Evolutionary conservation across 257 asterid species (phyloP), one percentile per base, ranked within the genome.

Genomic region (Thymus mandschuricus): DNA sequence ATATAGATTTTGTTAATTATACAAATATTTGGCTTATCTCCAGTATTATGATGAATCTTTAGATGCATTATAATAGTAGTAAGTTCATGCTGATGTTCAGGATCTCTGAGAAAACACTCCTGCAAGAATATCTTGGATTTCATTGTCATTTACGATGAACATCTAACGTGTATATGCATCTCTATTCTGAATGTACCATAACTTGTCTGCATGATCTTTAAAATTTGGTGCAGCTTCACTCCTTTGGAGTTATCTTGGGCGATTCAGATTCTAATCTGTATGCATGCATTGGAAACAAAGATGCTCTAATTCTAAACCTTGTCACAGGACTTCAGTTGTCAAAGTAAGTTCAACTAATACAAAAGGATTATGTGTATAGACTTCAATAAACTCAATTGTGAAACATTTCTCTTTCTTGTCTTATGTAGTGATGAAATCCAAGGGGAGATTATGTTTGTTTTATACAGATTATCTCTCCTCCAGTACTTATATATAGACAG

Each of bases 361-460:
- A 66, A 29, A 49, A 55, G 46, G 21, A 15, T 60, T 43, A 41
- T 41, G 34, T 74, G 73, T 61, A 38, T 45, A 38, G 66, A 68
- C 66, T 60, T 71, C 60, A 27, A 72, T 52, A 29, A 52, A 44
- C 41, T 27, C 69, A 68, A 33, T 35, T 58, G 51, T 70, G 27
- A 69, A 58, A 45, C 55, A 75, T 50, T 71, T 40, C 21, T 38
- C 60, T 76, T 74, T 69, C 58, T 73, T 77, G 69, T 71, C 74
- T 30, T 44, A 11, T 82, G 33, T 80, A 94, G 99, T 73, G 99
- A 94, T 66, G 93, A 89, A 80, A 82, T 88, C 75, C 97, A 87
- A 75, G 98, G 97, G 81, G 99, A 94, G 88, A 85, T 88, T 78
- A 79, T 91, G 83, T 94, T 89, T 75, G 89, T 89, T 71, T 68